phyloP scores from a whole-genome alignment of 768 basidiomycete species.

The Harrya chromipes region DNA sequence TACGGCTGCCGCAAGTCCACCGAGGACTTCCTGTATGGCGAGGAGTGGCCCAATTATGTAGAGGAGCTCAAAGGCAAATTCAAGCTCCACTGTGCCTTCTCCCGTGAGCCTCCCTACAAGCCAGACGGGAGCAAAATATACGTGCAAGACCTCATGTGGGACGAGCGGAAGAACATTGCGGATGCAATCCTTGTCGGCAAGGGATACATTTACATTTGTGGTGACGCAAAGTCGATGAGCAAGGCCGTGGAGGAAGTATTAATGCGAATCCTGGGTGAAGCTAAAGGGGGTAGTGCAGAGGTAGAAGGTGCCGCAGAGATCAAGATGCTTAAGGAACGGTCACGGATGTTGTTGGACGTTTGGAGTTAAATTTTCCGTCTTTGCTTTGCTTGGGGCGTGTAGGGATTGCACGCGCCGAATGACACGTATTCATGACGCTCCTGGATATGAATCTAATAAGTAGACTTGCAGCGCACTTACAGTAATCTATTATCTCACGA shows the following conservation, averaged over 20 bases:
- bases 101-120: conserved; percentile 81
- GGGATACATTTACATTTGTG: conserved; percentile 97
- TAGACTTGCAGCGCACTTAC: conserved; percentile 16
- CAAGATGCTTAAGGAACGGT: conserved; percentile 93
- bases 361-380: conserved; percentile 60
- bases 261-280: conserved; percentile 81
- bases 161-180: conserved; percentile 77
- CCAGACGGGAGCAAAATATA: conserved; percentile 95
- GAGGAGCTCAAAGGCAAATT: conserved; percentile 92
- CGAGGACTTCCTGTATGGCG: conserved; percentile 91
- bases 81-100: conserved; percentile 85
- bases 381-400: not conserved
- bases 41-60: conserved; percentile 90
- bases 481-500: conserved; percentile 9
- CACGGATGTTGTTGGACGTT: conserved; percentile 81
- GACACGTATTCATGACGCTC: conserved; percentile 10
- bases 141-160: conserved; percentile 96
- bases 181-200: conserved; percentile 91
- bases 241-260: conserved; percentile 92
- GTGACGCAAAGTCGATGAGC: conserved; percentile 95
- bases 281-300: conserved; percentile 86
- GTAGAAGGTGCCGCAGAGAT: conserved; percentile 90
- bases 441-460: conserved; percentile 11
- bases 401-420: not conserved
- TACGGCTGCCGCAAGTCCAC: conserved; percentile 90